Evolutionary conservation across 2,329 filamentous ascomycete species (phyloP), one percentile per base, ranked within the genome.

Genomic region (Graphilbum fragrans): DNA sequence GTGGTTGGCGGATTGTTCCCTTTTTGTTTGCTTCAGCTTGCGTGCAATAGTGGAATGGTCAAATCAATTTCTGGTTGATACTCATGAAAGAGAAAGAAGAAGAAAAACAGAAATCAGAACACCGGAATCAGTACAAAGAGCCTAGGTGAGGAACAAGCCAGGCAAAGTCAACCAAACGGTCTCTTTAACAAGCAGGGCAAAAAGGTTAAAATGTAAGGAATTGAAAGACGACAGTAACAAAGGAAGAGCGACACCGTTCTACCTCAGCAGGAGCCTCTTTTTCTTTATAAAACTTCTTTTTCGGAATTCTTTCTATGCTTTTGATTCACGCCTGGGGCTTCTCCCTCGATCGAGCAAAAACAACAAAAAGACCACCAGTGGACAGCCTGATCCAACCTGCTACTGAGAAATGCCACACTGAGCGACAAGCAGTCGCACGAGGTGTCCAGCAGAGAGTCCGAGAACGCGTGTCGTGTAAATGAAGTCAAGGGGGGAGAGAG

Each of bases 11-110:
- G 25, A 20, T 35, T n/a, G 17, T n/a, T 35, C 14, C 22, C n/a
- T 35, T 40, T 25, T 35, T 39, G 25, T 17, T 45, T 61, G 59
- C 56, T 55, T 56, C 50, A 58, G 51, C 49, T 53, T 54, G 54
- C 50, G 55, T 46, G 49, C 47, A 37, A 35, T 48, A 35, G 40
- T 43, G 34, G 37, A 49, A 47, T 44, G 43, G 48, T 48, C 37
- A 48, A 48, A 45, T 51, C 45, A 50, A 51, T 49, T 48, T 43
- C 44, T 48, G 42, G 39, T 42, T 38, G 39, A 39, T 49, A 47
- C 43, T 49, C 45, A 43, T 42, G 43, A 41, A 38, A 35, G 41
- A 43, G 41, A 31, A 38, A 41, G 42, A 29, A 37, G 27, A 34
- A 39, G 34, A 23, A 23, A 23, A 36, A 44, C 17, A 41, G 25